Conservation (phyloP, 2,329 filamentous ascomycete genomes). For the Penicillium sp. region DNA sequence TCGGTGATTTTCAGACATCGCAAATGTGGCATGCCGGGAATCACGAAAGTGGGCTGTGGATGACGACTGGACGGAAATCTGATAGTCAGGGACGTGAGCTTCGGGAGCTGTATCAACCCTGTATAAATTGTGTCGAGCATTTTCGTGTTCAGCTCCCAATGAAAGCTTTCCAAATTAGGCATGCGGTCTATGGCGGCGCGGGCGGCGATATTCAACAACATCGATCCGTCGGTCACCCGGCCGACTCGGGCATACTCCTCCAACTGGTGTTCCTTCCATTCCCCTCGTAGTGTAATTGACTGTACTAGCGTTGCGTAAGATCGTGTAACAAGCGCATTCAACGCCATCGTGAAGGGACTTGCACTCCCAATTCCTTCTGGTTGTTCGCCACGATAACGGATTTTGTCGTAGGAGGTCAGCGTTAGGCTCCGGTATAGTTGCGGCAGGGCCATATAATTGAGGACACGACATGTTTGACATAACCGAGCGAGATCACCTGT, state of each 20-base stretch:
- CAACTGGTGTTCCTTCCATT: constrained; percentile 57
- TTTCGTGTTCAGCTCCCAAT: constrained; percentile 62
- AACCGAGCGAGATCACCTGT: constrained; percentile 57
- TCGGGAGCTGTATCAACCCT: constrained; percentile 51
- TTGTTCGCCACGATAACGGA: constrained; percentile 57
- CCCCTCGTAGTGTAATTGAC: constrained; percentile 53
- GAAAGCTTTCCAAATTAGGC: constrained; percentile 54
- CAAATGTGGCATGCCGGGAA: constrained; percentile 58
- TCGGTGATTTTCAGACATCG: constrained; percentile 54
- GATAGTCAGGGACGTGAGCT: constrained; percentile 54
- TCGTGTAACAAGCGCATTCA: constrained; percentile 61
- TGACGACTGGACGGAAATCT: constrained; percentile 56
- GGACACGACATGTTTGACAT: constrained; percentile 59
- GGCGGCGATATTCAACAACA: constrained; percentile 61
- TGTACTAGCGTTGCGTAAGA: constrained; percentile 54
- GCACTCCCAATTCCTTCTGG: constrained; percentile 62
- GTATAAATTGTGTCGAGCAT: constrained; percentile 59
- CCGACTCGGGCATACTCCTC: constrained; percentile 58
- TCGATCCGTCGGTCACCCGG: constrained; percentile 61
- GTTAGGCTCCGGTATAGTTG: constrained; percentile 58
- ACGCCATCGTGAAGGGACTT: constrained; percentile 62
- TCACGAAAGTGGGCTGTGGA: constrained; percentile 55
- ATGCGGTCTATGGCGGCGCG: constrained; percentile 60
- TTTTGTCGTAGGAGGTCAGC: constrained; percentile 57
- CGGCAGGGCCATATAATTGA: constrained; percentile 64